These are phyloP conservation scores for Colletotrichum orchidophilum DNA, from an alignment of 2,329 filamentous ascomycete genomes.

Conservation along the genomic window DNA sequence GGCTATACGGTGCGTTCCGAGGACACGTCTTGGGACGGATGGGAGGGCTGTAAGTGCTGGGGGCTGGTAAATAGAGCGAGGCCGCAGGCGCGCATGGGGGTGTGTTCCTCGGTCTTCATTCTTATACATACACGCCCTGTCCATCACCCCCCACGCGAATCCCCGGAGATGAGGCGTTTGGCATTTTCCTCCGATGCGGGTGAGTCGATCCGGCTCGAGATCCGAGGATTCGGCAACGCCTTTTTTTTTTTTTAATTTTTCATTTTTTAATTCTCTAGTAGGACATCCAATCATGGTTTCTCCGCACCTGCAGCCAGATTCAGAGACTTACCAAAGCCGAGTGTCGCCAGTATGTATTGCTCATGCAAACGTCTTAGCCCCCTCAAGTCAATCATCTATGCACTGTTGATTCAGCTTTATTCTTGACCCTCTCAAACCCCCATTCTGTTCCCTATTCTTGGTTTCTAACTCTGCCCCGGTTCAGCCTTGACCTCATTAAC, in stretches of 20 bases:
- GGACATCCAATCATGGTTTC: neutral
- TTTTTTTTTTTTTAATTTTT: neutral
- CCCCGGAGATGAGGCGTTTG: neutral
- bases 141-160: neutral
- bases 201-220: neutral
- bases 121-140: neutral
- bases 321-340: too few relatives aligned
- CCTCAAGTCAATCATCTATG: too few relatives aligned
- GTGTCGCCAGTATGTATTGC: too few relatives aligned
- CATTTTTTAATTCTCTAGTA: too few relatives aligned
- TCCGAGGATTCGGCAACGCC: neutral
- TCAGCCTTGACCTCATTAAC: too few relatives aligned
- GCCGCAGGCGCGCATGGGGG: neutral
- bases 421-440: too few relatives aligned
- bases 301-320: too few relatives aligned
- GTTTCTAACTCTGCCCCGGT: too few relatives aligned
- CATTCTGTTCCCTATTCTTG: too few relatives aligned
- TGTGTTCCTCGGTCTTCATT: neutral
- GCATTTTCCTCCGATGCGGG: neutral
- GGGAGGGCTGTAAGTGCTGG: neutral
- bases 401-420: too few relatives aligned
- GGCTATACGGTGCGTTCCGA: conserved; percentile 21
- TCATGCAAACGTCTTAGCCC: too few relatives aligned
- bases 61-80: neutral
- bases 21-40: neutral